Conservation (phyloP, 768 basidiomycete species). For the Mycena chlorophos region DNA sequence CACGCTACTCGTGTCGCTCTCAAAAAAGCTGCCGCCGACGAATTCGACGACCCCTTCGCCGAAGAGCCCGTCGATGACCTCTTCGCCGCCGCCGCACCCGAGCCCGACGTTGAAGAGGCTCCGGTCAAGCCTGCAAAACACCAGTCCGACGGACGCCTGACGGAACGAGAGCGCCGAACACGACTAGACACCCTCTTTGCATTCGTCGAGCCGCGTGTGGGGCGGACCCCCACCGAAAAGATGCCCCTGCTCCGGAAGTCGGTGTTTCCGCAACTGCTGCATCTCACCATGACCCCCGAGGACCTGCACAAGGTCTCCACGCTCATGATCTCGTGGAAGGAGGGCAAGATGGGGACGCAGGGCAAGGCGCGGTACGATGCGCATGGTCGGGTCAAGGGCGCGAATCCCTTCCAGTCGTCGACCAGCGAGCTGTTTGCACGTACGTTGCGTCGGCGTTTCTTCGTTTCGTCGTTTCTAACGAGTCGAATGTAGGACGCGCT, state of each 20-base stretch:
- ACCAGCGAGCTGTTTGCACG: constrained; percentile 22
- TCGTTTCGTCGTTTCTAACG: background rate
- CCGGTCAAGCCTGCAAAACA: background rate
- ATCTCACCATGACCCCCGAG: constrained; percentile 12
- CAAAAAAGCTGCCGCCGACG: background rate
- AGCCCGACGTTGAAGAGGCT: constrained; percentile 2
- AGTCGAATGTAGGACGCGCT: constrained; percentile 8
- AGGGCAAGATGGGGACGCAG: constrained; percentile 20
- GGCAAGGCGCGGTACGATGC: constrained; percentile 12
- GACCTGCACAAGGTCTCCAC: constrained; percentile 12
- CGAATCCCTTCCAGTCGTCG: constrained; percentile 6
- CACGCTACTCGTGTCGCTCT: constrained; percentile 10
- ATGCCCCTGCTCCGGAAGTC: constrained; percentile 14
- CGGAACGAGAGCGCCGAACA: constrained; percentile 2
- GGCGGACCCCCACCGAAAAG: constrained; percentile 11
- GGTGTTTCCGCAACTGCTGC: constrained; percentile 17
- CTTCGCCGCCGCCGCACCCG: constrained; percentile 3
- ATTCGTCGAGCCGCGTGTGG: constrained; percentile 17
- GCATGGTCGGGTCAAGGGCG: constrained; percentile 18
- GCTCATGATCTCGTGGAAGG: constrained; percentile 21
- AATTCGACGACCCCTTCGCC: constrained; percentile 9
- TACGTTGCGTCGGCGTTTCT: constrained; percentile 2
- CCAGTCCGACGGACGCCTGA: background rate
- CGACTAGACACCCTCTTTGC: constrained; percentile 6
- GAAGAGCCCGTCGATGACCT: constrained; percentile 16